Conservation (phyloP, 2,329 filamentous ascomycete genomes). For the Cephalotrichum gorgonifer region DNA sequence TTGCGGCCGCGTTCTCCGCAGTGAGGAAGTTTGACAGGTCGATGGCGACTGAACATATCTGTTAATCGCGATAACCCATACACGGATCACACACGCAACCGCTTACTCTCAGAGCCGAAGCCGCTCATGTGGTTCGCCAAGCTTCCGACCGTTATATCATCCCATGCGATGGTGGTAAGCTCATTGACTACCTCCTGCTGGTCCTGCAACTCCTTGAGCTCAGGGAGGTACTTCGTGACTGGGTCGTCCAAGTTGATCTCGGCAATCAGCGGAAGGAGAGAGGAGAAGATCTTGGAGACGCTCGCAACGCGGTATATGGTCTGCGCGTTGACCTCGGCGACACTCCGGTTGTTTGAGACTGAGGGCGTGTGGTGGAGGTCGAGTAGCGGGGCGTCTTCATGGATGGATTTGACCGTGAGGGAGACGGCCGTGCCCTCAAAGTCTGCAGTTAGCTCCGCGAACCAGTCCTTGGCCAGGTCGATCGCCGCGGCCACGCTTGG, state of each 20-base stretch:
- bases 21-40: background rate
- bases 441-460: conserved; percentile 10
- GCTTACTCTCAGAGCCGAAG: conserved; percentile 9
- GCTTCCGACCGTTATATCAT: conserved; percentile 23
- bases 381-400: conserved; percentile 24
- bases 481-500: conserved; percentile 17
- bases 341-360: background rate
- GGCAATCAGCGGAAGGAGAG: conserved; percentile 18
- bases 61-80: background rate
- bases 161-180: conserved; percentile 15
- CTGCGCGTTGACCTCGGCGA: conserved; percentile 15
- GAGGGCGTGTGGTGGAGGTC: conserved; percentile 29
- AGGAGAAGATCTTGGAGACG: conserved; percentile 22
- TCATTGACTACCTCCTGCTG: conserved; percentile 17
- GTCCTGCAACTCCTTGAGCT: conserved; percentile 15
- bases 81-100: background rate
- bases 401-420: conserved; percentile 28
- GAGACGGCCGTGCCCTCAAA: conserved; percentile 24
- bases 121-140: conserved; percentile 19
- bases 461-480: background rate
- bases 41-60: background rate
- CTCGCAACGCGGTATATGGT: conserved; percentile 24
- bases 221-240: conserved; percentile 33
- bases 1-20: background rate
- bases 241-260: conserved; percentile 26